Base-by-base conservation (phyloP, 768 basidiomycete species). In the Psilocybe cyanescens region DNA sequence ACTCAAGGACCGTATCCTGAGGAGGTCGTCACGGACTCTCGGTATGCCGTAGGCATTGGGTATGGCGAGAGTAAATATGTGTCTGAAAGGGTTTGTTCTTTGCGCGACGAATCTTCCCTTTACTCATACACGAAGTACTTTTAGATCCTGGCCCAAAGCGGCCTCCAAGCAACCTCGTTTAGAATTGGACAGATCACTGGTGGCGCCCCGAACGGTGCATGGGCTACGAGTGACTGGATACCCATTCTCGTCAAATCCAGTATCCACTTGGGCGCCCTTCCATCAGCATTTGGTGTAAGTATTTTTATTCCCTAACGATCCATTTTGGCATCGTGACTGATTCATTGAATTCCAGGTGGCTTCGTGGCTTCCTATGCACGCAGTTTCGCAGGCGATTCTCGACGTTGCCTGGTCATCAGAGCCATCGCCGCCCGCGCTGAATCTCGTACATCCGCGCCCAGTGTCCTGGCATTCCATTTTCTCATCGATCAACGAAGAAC, bases 141-240 rank as follows among this genome's bases (percentile, higher is more conserved):
- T 7, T 45, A 78, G 76, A 68, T 77, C 14, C 65, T 78, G 2
- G 64, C 65, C 3, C 52, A 61, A 44, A 76, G 76, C 58, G 74
- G 75, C 1, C 50, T 78, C 5, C 63, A 72, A 45, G 67, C 68
- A 1, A 68, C 71, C 1, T 72, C 72, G 2, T 53, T 79, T 19
- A 68, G 79, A 8, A 67, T 79, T 31, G 78, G 78, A 3, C 79
- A 80, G 62, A 70, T 80, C 19, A 68, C 69, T 39, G 79, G 78
- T n/a, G 74, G 73, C 1, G 16, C 9, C 1, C 70, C 70, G 4
- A 75, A 70, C 24, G 79, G 78, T 2, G 74, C 75, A 8, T 81
- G 79, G 79, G 67, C 75, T 3, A 71, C 70, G 6, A 73, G 67
- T 1, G 78, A 79, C 28, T 80, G 79, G 77, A 63, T 80, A 9